Conservation (phyloP, 2,329 filamentous ascomycete species). For the Herpomyces periplanetae region DNA sequence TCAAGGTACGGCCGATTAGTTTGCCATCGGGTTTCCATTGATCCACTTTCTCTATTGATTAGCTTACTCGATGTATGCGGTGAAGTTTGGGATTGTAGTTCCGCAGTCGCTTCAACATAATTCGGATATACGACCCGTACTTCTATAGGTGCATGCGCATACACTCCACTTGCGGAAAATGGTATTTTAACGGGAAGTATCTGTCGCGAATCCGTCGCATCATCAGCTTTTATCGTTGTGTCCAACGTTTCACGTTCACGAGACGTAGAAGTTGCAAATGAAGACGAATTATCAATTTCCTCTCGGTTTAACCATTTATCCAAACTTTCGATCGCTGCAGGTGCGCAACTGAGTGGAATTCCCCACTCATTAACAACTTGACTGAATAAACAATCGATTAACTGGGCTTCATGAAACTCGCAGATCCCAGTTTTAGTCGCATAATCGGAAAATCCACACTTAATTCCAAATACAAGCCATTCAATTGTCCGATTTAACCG, state of each 20-base stretch:
- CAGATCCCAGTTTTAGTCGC: conserved; percentile 32
- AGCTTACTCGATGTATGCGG: no score
- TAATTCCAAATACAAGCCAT: conserved; percentile 89
- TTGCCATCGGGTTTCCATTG: conserved; percentile 7
- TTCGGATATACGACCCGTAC: conserved; percentile 53
- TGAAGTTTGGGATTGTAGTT: no score
- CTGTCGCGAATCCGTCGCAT: no score
- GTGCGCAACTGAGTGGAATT: conserved; percentile 43
- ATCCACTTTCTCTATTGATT: no score
- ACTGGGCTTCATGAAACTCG: conserved; percentile 32
- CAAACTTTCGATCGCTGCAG: conserved; percentile 45
- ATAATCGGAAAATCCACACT: conserved; percentile 52
- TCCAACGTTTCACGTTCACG: no score
- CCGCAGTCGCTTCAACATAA: no score
- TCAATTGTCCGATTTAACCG: conserved; percentile 52
- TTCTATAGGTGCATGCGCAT: conserved; percentile 61
- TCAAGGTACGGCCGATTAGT: conserved; percentile 25
- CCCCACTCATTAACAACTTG: conserved; percentile 98
- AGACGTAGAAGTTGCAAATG: no score
- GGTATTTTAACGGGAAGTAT: conserved; percentile 34
- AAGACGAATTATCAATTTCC: conserved; percentile 18
- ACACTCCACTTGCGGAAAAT: conserved; percentile 35
- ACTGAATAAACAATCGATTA: conserved; percentile 95
- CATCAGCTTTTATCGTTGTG: no score
- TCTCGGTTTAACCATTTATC: conserved; percentile 54